These are phyloP conservation scores for Aureobasidium sp. DNA, from an alignment of 2,329 filamentous ascomycete genomes.

Conservation along the genomic window DNA sequence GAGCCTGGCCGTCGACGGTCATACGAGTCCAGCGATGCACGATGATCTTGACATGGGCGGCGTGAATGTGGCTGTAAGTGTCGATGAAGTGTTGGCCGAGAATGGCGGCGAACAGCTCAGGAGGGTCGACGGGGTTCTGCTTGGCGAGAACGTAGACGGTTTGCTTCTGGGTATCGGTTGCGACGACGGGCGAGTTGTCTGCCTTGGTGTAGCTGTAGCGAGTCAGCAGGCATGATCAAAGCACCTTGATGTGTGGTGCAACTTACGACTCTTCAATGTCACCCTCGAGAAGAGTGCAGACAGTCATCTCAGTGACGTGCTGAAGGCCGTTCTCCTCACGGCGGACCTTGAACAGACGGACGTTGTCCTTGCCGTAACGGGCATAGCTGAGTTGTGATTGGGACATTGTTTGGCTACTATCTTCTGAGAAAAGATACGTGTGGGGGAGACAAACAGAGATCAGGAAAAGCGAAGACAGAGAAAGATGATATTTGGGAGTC, in stretches of 20 bases:
- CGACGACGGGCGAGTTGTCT: slow-evolving; percentile 91
- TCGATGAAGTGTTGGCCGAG: slow-evolving; percentile 84
- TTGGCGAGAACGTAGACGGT: slow-evolving; percentile 85
- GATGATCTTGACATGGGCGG: slow-evolving; percentile 71
- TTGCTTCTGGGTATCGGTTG: slow-evolving; percentile 98
- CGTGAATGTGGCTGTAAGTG: slow-evolving; percentile 80
- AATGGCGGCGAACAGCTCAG: slow-evolving; percentile 82
- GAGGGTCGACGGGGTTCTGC: slow-evolving; percentile 83
- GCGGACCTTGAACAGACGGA: slow-evolving; percentile 93
- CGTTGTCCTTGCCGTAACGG: slow-evolving; percentile 92
- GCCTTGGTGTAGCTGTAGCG: slow-evolving; percentile 73
- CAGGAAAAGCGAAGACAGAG: too few relatives aligned
- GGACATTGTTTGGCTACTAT: slow-evolving; percentile 1
- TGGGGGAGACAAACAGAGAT: too few relatives aligned
- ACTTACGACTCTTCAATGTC: slow-evolving; percentile 76
- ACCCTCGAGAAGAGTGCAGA: slow-evolving; percentile 86
- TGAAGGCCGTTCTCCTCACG: slow-evolving; percentile 70
- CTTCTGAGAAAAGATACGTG: background rate
- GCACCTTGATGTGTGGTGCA: slow-evolving; percentile 10
- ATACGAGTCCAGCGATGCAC: slow-evolving; percentile 91
- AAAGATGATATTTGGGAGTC: too few relatives aligned
- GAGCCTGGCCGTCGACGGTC: slow-evolving; percentile 75
- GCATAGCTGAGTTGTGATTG: slow-evolving; percentile 44
- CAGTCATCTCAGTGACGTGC: slow-evolving; percentile 88
- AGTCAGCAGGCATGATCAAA: background rate